Percentiles rank a stretch among this genome's conserved stretches.
Conservation (phyloP, 352 stramenopile genomes). For the Phytopythium montanum region DNA sequence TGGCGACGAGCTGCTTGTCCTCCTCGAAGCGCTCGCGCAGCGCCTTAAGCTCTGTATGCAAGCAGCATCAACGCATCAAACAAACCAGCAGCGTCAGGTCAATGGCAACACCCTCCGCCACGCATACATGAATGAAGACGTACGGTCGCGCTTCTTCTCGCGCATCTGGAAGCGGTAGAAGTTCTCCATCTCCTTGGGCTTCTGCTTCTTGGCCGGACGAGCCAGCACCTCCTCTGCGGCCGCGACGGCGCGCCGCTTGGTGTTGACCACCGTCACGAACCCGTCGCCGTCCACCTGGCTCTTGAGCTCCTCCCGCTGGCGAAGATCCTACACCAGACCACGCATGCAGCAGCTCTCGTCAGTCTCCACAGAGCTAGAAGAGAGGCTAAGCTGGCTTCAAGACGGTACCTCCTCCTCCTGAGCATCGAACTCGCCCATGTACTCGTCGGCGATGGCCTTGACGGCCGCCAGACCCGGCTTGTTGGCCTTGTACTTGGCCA, state of each 20-base stretch:
- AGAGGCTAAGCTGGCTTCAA: background rate
- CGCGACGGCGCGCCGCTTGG: slow-evolving; percentile 62
- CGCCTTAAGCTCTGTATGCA: slow-evolving; percentile 79
- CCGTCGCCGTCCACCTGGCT: slow-evolving; percentile 78
- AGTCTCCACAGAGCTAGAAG: background rate
- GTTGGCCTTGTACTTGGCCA: slow-evolving; percentile 63
- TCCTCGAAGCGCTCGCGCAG: slow-evolving; percentile 84
- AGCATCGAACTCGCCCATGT: slow-evolving; percentile 75
- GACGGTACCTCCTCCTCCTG: slow-evolving; percentile 48
- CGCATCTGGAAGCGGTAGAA: slow-evolving; percentile 88
- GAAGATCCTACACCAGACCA: slow-evolving; percentile 25
- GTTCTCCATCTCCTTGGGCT: slow-evolving; percentile 75
- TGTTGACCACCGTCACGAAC: slow-evolving; percentile 80
- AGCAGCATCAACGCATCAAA: slow-evolving; percentile 6
- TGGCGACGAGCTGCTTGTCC: slow-evolving; percentile 68
- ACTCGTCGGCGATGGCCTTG: slow-evolving; percentile 66
- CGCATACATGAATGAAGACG: slow-evolving; percentile 20
- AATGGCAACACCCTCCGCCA: background rate
- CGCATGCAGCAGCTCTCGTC: background rate
- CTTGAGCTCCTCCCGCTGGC: slow-evolving; percentile 69
- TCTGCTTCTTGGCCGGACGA: slow-evolving; percentile 75
- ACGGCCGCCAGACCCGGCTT: slow-evolving; percentile 59
- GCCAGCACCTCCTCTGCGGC: slow-evolving; percentile 46
- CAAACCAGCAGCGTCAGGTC: background rate
- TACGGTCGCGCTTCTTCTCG: slow-evolving; percentile 84